These are phyloP conservation scores for Pelargonium cotyledonis DNA, from an alignment of 441 rosid genomes.

Conservation along the genomic window DNA sequence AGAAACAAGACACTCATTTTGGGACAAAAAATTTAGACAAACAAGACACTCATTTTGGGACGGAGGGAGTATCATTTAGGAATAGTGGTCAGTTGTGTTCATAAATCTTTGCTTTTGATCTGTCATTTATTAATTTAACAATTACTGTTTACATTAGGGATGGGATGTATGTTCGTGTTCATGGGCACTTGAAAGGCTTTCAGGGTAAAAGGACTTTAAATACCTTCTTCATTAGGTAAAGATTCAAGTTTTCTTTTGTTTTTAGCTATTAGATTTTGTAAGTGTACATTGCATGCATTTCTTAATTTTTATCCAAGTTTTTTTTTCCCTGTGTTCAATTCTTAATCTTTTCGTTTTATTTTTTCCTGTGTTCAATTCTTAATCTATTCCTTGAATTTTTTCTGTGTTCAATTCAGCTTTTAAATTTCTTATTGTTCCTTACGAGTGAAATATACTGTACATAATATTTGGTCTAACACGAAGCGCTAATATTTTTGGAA, in stretches of 20 bases:
- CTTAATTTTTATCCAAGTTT: not conserved
- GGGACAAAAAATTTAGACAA: too few relatives aligned
- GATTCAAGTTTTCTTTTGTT: constrained; percentile 6
- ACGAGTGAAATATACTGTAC: too few relatives aligned
- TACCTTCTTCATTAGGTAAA: constrained; percentile 69
- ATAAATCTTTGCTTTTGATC: not conserved
- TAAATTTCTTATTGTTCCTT: too few relatives aligned
- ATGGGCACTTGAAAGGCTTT: constrained; percentile 73
- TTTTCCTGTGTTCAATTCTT: too few relatives aligned
- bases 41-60: too few relatives aligned
- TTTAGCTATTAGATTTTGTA: constrained; percentile 9
- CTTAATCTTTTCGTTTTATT: too few relatives aligned
- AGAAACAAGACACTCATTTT: too few relatives aligned
- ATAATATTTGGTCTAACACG: too few relatives aligned
- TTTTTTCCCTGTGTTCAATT: too few relatives aligned
- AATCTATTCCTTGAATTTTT: too few relatives aligned
- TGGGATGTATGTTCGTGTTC: constrained; percentile 82
- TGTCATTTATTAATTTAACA: constrained; percentile 1
- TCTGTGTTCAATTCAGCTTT: too few relatives aligned
- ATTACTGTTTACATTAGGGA: constrained; percentile 32
- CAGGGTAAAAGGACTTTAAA: constrained; percentile 70
- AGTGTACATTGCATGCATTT: not conserved
- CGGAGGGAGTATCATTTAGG: not conserved
- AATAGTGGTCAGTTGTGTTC: not conserved
- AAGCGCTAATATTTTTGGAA: too few relatives aligned